These are phyloP conservation scores for Metschnikowia corniflorae DNA, from an alignment of 805 yeast genomes.

Conservation along the genomic window DNA sequence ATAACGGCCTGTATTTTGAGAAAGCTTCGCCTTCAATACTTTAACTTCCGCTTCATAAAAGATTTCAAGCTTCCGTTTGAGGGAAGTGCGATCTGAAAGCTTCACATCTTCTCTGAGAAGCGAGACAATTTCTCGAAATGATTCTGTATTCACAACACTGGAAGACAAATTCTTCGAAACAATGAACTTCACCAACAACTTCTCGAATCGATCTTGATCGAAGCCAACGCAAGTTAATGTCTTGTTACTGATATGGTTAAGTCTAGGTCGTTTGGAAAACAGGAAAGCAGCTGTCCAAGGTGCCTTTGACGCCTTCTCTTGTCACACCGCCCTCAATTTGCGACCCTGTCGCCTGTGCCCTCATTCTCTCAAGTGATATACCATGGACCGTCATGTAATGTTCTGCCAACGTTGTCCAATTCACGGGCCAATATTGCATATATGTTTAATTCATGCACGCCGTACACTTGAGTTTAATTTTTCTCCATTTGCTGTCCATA, in stretches of 20 bases:
- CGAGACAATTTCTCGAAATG: not conserved
- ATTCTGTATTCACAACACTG: not conserved
- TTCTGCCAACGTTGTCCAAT: constrained; percentile 5
- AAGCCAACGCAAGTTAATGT: not conserved
- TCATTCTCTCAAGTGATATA: not conserved
- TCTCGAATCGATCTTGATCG: not conserved
- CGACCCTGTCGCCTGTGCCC: not conserved
- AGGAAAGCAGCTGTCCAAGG: too few relatives aligned
- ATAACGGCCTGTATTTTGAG: constrained; percentile 2
- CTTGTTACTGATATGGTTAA: too few relatives aligned
- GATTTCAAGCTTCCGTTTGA: not conserved
- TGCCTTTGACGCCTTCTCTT: not conserved
- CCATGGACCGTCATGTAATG: constrained; percentile 2
- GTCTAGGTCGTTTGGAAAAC: too few relatives aligned
- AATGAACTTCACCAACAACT: not conserved
- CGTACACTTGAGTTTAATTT: constrained; percentile 1
- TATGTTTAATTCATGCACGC: constrained; percentile 1
- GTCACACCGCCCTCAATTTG: not conserved
- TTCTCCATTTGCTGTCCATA: constrained; percentile 5
- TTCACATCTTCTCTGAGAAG: constrained; percentile 1
- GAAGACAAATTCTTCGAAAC: constrained; percentile 1
- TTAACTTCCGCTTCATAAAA: not conserved
- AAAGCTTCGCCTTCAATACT: not conserved
- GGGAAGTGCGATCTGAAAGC: not conserved
- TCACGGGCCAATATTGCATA: constrained; percentile 5